Conservation (phyloP, 495 filamentous ascomycete genomes). For the Umbilicaria muhlenbergii region DNA sequence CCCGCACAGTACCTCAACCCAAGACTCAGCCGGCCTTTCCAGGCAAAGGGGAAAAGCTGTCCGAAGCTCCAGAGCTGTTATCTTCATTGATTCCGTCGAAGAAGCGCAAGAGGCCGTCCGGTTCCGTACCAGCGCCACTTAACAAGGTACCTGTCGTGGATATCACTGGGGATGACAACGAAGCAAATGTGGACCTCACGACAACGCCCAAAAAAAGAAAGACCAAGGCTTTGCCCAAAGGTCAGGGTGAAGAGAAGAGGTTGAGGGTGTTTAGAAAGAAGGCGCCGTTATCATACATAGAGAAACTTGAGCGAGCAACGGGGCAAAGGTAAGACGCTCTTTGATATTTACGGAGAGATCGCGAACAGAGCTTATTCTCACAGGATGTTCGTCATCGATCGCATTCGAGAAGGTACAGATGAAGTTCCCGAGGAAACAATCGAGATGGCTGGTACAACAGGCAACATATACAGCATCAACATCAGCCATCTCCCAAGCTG, state of each 20-base stretch:
- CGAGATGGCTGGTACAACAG: constrained; percentile 57
- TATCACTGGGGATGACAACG: constrained; percentile 8
- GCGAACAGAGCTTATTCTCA: not conserved
- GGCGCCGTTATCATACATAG: constrained; percentile 25
- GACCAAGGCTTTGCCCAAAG: constrained; percentile 2
- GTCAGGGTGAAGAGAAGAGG: constrained; percentile 23
- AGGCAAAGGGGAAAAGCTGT: too few species aligned
- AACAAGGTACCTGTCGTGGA: constrained; percentile 8
- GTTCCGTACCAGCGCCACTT: not conserved
- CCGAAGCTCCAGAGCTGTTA: too few species aligned
- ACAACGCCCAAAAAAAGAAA: constrained; percentile 10
- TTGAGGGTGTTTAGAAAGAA: constrained; percentile 21
- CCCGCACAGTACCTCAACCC: too few species aligned
- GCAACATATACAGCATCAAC: constrained; percentile 53
- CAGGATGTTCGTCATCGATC: constrained; percentile 43
- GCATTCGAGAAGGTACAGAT: constrained; percentile 25
- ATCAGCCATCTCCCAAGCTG: constrained; percentile 46
- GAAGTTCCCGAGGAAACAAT: constrained; percentile 36
- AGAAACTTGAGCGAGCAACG: constrained; percentile 25
- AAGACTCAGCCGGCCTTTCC: too few species aligned
- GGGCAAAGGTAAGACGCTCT: constrained; percentile 24
- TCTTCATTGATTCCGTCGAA: too few species aligned
- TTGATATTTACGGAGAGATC: not conserved
- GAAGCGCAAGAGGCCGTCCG: constrained; percentile 4
- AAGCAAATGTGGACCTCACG: not conserved